A percentile compares a stretch with the other conserved stretches of the same genome.
phyloP scores from a whole-genome alignment of 129 eudicot genomes.

The Artemisia tridentata region DNA sequence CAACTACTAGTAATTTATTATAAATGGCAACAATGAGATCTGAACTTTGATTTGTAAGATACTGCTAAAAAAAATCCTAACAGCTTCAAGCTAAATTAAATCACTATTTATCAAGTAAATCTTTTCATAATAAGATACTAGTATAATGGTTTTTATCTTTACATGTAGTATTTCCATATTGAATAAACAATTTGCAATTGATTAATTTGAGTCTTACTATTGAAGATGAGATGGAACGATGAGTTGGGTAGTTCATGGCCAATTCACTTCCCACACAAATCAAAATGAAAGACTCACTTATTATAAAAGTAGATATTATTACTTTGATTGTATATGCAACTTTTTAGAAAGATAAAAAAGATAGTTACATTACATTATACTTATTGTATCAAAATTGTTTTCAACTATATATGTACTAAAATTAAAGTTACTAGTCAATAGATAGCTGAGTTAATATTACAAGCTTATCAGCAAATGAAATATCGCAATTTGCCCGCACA shows the following conservation, averaged over 20 bases:
- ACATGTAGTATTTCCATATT: not conserved
- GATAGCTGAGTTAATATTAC: no score
- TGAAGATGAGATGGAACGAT: constrained; percentile 12
- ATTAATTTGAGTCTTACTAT: not conserved
- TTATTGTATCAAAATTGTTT: no score
- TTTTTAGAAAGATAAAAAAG: no score
- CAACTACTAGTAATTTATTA: no score
- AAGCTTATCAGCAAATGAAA: not conserved
- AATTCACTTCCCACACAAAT: constrained; percentile 19
- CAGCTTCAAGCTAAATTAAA: not conserved
- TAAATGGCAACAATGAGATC: no score
- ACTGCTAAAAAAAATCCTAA: not conserved
- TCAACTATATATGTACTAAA: no score
- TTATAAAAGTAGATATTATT: no score
- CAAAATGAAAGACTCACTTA: not conserved
- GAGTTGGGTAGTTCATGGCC: constrained; percentile 12
- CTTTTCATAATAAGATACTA: not conserved
- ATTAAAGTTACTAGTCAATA: no score
- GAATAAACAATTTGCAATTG: not conserved
- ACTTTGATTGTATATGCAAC: no score
- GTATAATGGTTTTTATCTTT: not conserved
- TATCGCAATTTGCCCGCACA: not conserved
- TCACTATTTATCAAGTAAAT: not conserved
- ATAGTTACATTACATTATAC: no score
- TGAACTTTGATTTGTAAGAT: no score